Conservation (phyloP, 1,284 basidiomycete genomes). For the Ganoderma boninense region DNA sequence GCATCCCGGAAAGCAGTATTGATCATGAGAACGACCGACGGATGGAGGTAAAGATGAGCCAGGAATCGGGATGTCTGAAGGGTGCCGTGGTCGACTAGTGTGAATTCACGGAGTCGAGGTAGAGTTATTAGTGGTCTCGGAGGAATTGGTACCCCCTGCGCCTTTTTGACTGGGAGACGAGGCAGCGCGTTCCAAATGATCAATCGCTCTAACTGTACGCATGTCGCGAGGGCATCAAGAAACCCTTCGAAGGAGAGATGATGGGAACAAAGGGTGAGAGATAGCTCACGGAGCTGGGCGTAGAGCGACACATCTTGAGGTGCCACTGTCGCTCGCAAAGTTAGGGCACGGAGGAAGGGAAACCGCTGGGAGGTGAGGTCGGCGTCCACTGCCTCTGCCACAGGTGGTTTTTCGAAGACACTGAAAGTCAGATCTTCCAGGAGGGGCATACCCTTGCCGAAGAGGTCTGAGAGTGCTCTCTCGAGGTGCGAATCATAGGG, state of each 20-base stretch:
- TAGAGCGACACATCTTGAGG: neutral
- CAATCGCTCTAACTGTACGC: neutral
- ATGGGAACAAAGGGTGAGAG: neutral
- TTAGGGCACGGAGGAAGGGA: neutral
- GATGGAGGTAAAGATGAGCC: neutral
- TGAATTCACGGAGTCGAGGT: neutral
- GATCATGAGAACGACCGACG: neutral
- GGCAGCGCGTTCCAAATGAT: neutral
- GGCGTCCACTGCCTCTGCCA: neutral
- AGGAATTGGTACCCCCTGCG: neutral
- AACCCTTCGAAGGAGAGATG: neutral
- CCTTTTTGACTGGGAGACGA: neutral
- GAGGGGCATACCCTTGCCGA: neutral
- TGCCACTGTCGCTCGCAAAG: neutral
- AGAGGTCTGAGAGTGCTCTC: neutral
- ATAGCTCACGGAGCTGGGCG: neutral
- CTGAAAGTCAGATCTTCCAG: neutral
- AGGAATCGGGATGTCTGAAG: neutral
- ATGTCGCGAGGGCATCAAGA: neutral
- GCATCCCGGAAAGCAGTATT: neutral
- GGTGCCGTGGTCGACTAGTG: neutral
- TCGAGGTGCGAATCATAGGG: neutral
- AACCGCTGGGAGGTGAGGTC: neutral
- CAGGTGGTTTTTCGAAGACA: neutral
- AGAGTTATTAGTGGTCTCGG: neutral